Evolutionary conservation across 345 rosid species (phyloP).

Genomic region (Citrus inodora): DNA sequence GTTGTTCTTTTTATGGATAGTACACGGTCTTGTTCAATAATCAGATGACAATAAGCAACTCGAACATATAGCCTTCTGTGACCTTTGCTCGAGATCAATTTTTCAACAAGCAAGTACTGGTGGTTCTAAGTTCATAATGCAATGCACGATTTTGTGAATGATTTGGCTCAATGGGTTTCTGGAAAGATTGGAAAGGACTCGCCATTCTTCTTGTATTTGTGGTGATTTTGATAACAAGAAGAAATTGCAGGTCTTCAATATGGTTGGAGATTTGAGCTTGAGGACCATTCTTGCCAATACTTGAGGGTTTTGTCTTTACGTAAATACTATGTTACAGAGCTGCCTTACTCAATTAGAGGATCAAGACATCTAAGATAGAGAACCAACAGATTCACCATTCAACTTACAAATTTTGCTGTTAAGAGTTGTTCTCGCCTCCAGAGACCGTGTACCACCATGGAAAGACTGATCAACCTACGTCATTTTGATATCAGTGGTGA

Average conservation of each 20-base stretch:
- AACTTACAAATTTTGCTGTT: background rate
- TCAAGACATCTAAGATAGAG: background rate
- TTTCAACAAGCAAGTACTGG: background rate
- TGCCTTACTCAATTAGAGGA: background rate
- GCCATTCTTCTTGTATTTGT: background rate
- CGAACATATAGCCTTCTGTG: background rate
- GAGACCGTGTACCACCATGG: background rate
- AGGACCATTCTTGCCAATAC: background rate
- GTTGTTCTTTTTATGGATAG: constrained; percentile 1
- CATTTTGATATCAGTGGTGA: constrained; percentile 4
- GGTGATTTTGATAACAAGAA: background rate
- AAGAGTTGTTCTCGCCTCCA: background rate
- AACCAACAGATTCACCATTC: background rate
- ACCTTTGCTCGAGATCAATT: constrained; percentile 2
- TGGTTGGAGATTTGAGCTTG: too few species aligned
- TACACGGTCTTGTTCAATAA: constrained; percentile 31
- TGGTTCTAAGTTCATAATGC: background rate
- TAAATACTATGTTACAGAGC: background rate
- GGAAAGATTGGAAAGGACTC: background rate
- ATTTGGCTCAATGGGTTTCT: background rate
- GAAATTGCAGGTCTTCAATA: background rate
- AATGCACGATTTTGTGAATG: background rate
- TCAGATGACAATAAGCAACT: background rate
- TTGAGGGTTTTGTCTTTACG: background rate
- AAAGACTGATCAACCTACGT: background rate